Evolutionary conservation across 2,329 filamentous ascomycete species (phyloP).

Genomic region (Xylaria multiplex): DNA sequence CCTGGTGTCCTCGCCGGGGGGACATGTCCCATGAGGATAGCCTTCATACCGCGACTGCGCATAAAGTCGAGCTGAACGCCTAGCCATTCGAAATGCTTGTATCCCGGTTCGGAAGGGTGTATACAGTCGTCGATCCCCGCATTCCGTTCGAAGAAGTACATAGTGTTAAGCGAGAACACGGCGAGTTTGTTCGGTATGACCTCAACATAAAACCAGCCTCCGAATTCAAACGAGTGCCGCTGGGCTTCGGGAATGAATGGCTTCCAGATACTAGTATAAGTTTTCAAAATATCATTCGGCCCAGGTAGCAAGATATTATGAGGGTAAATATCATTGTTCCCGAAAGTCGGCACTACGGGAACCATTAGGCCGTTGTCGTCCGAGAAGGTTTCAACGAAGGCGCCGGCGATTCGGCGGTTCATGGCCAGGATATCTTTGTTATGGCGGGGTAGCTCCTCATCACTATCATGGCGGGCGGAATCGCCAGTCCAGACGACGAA

Average conservation of each 20-base stretch:
- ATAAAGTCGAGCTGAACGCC: conserved; percentile 86
- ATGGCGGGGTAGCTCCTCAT: conserved; percentile 80
- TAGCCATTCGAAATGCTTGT: conserved; percentile 95
- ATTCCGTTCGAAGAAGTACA: conserved; percentile 96
- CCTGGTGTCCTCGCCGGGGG: conserved; percentile 86
- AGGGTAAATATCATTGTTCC: conserved; percentile 97
- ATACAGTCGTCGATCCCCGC: conserved; percentile 92
- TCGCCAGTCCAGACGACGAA: conserved; percentile 96
- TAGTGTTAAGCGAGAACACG: conserved; percentile 93
- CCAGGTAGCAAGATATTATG: conserved; percentile 92
- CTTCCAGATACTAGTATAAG: conserved; percentile 81
- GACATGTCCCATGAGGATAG: conserved; percentile 92
- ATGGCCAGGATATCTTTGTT: conserved; percentile 78
- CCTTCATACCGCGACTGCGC: conserved; percentile 88
- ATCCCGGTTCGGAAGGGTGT: conserved; percentile 82
- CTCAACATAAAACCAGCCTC: conserved; percentile 94
- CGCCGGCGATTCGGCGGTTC: conserved; percentile 79
- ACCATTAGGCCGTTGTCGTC: conserved; percentile 71
- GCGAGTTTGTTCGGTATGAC: conserved; percentile 87
- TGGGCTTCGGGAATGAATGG: conserved; percentile 92
- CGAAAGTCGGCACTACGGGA: conserved; percentile 88
- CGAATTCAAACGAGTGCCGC: conserved; percentile 87
- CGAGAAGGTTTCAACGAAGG: conserved; percentile 79
- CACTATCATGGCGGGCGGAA: conserved; percentile 88
- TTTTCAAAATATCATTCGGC: conserved; percentile 85